Conservation (phyloP, 225 moss, liverwort and hornwort species). For the Sphagnum tenellum region DNA sequence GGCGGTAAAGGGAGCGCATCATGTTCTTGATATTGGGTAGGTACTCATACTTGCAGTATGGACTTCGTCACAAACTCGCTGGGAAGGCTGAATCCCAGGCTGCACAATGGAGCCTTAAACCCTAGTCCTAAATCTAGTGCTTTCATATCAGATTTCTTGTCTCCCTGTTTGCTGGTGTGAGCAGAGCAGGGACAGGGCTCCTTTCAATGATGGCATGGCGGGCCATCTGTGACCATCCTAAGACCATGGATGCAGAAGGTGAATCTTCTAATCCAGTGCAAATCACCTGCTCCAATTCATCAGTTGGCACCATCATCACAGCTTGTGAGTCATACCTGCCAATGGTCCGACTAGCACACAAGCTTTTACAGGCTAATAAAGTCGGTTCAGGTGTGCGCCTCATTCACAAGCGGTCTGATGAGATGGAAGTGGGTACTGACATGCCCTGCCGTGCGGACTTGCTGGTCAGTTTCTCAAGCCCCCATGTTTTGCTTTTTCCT, state of each 20-base stretch:
- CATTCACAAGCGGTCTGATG: constrained; percentile 91
- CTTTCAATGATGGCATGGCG: constrained; percentile 91
- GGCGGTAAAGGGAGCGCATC: constrained; percentile 63
- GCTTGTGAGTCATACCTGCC: constrained; percentile 92
- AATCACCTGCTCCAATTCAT: neutral
- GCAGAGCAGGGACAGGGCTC: constrained; percentile 80
- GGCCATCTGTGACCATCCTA: constrained; percentile 25
- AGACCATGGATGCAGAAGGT: constrained; percentile 1
- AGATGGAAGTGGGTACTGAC: constrained; percentile 84
- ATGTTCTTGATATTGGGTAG: constrained; percentile 83
- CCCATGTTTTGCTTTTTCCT: constrained; percentile 9
- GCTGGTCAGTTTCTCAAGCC: constrained; percentile 53
- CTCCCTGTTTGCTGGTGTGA: too few relatives aligned
- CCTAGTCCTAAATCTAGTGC: too few relatives aligned
- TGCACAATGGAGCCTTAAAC: neutral
- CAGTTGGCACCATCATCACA: constrained; percentile 25
- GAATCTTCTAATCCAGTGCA: constrained; percentile 4
- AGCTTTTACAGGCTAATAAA: constrained; percentile 44
- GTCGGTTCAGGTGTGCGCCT: constrained; percentile 61
- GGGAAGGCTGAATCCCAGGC: neutral
- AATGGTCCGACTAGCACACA: constrained; percentile 77
- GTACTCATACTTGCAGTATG: neutral
- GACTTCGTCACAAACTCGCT: neutral
- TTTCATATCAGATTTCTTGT: neutral
- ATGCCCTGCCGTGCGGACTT: constrained; percentile 72